phyloP scores from a whole-genome alignment of 352 stramenopile species.

The Globisporangium apiculatum region DNA sequence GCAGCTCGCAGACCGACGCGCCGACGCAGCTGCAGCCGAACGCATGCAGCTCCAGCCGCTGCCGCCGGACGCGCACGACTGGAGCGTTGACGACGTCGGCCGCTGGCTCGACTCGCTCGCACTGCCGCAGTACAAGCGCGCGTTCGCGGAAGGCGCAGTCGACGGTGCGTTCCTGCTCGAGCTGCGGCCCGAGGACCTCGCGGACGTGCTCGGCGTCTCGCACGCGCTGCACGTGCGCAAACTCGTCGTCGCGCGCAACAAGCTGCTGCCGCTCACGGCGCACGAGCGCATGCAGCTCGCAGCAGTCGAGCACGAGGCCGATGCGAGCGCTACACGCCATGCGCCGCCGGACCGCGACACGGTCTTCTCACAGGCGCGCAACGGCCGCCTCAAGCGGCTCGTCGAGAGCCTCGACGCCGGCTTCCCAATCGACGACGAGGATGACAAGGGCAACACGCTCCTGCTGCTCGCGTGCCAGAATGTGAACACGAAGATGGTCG shows the following conservation, averaged over 20 bases:
- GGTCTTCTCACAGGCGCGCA: slow-evolving; percentile 87
- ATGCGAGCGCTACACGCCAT: slow-evolving; percentile 24
- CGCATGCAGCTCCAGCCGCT: slow-evolving; percentile 47
- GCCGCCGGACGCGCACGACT: slow-evolving; percentile 64
- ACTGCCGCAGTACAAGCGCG: slow-evolving; percentile 86
- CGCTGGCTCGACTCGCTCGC: slow-evolving; percentile 90
- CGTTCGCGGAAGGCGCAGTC: slow-evolving; percentile 86
- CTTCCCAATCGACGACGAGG: slow-evolving; percentile 84
- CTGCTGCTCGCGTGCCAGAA: slow-evolving; percentile 89
- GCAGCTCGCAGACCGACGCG: slow-evolving; percentile 48
- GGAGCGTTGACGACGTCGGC: slow-evolving; percentile 88
- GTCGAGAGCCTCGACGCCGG: slow-evolving; percentile 87
- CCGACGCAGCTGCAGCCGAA: slow-evolving; percentile 57
- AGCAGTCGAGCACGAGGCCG: slow-evolving; percentile 46
- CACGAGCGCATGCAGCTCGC: slow-evolving; percentile 68
- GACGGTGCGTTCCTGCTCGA: slow-evolving; percentile 92
- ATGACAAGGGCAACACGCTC: slow-evolving; percentile 92
- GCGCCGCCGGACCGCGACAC: slow-evolving; percentile 49
- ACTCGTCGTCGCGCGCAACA: slow-evolving; percentile 79
- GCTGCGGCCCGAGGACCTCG: slow-evolving; percentile 87
- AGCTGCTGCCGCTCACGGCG: slow-evolving; percentile 78
- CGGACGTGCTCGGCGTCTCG: slow-evolving; percentile 84
- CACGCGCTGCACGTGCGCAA: slow-evolving; percentile 92
- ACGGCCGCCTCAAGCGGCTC: slow-evolving; percentile 85
- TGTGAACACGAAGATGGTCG: slow-evolving; percentile 84